Conservation (phyloP, 1,139 yeast species). For the Spathaspora sp. region DNA sequence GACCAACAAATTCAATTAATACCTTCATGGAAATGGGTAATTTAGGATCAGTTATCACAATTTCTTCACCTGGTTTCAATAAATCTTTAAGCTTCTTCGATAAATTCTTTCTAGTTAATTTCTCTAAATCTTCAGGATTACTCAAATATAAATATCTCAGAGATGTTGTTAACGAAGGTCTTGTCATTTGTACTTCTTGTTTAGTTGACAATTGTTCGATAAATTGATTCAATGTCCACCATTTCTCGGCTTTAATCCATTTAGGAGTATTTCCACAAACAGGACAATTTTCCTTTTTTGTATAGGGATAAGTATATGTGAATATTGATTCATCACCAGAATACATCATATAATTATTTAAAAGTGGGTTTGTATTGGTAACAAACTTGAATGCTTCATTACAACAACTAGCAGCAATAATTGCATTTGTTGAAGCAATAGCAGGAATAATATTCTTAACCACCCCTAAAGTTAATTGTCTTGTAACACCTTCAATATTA, state of each 20-base stretch:
- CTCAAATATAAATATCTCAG: slow-evolving; percentile 47
- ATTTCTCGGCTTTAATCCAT: slow-evolving; percentile 27
- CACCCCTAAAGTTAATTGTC: slow-evolving; percentile 75
- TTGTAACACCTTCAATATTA: slow-evolving; percentile 72
- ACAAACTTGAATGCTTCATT: slow-evolving; percentile 82
- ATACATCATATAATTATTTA: slow-evolving; percentile 85
- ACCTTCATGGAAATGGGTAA: slow-evolving; percentile 47
- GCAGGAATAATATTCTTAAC: slow-evolving; percentile 93
- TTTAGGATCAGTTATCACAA: slow-evolving; percentile 56
- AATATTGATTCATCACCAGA: slow-evolving; percentile 78
- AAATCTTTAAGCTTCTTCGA: slow-evolving; percentile 33
- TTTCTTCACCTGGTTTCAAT: slow-evolving; percentile 46
- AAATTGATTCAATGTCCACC: slow-evolving; percentile 50
- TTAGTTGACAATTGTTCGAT: slow-evolving; percentile 36
- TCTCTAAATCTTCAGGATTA: slow-evolving; percentile 52
- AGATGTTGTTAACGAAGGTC: slow-evolving; percentile 53
- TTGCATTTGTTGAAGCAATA: slow-evolving; percentile 90
- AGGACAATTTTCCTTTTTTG: slow-evolving; percentile 61
- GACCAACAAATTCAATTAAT: slow-evolving; percentile 24
- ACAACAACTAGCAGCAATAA: slow-evolving; percentile 89
- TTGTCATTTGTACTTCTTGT: slow-evolving; percentile 42
- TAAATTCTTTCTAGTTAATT: slow-evolving; percentile 49
- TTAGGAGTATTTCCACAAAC: slow-evolving; percentile 65
- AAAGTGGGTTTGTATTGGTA: slow-evolving; percentile 63
- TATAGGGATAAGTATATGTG: slow-evolving; percentile 68